Percentiles rank a stretch among this genome's conserved stretches.
These are phyloP conservation scores for Musa beccarii DNA, from an alignment of 176 grass and related monocot species.

Conservation along the genomic window DNA sequence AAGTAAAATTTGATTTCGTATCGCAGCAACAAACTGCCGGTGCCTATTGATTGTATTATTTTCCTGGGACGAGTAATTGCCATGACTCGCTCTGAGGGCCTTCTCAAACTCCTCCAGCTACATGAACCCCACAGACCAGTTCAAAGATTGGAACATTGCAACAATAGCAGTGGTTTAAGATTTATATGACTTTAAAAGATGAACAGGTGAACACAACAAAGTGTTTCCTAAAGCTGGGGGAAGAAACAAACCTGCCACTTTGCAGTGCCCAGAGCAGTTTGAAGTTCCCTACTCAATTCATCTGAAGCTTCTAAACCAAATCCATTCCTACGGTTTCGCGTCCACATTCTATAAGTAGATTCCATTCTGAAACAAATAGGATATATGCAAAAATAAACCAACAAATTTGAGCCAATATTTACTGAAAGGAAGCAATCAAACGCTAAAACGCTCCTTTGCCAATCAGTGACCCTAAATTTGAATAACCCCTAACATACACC, in stretches of 20 bases:
- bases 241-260: constrained; percentile 76
- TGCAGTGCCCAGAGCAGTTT: constrained; percentile 69
- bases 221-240: too few relatives aligned
- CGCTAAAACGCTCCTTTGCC: not conserved
- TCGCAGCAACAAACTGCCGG: constrained; percentile 62
- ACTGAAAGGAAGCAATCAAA: not conserved
- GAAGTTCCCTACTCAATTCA: constrained; percentile 56
- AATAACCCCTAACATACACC: not conserved
- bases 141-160: not conserved
- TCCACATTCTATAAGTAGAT: constrained; percentile 79
- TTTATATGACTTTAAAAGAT: not conserved
- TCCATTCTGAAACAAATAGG: constrained; percentile 55
- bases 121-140: not conserved
- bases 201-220: constrained; percentile 14
- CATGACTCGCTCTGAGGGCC: constrained; percentile 42
- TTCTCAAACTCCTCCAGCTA: constrained; percentile 89
- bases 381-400: not conserved
- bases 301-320: constrained; percentile 35
- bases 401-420: not conserved
- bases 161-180: not conserved
- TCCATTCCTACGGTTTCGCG: constrained; percentile 24
- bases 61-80: constrained; percentile 53
- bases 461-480: not conserved
- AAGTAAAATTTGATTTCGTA: constrained; percentile 46
- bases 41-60: constrained; percentile 41